Evolutionary conservation across 108 stramenopile species (phyloP).

Genomic region (Nitzschia sp.): DNA sequence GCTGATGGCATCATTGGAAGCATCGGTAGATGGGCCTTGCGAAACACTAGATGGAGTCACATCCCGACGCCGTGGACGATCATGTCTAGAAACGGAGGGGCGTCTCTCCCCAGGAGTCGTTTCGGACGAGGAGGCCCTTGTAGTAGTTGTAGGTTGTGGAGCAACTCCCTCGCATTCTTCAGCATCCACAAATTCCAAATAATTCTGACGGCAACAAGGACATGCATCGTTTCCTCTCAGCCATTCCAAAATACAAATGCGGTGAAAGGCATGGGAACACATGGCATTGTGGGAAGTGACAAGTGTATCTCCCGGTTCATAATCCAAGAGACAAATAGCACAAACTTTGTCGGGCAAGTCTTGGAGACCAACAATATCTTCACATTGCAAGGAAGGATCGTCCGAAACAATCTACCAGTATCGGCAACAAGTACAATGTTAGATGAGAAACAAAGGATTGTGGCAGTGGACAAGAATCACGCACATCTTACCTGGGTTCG

Average conservation of each 20-base stretch:
- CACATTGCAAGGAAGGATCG: too few species aligned
- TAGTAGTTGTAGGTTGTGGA: neutral
- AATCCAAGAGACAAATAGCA: conserved; percentile 40
- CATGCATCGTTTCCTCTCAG: conserved; percentile 34
- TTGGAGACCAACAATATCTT: neutral
- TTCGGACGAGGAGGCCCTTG: too few species aligned
- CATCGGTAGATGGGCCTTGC: too few species aligned
- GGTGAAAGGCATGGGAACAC: conserved; percentile 44
- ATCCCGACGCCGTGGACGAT: too few species aligned
- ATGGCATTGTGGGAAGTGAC: conserved; percentile 36
- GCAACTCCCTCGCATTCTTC: neutral
- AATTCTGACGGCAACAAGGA: conserved; percentile 39
- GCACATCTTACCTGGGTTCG: neutral
- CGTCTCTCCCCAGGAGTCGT: too few species aligned
- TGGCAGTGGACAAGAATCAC: too few species aligned
- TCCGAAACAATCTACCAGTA: too few species aligned
- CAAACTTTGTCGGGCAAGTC: conserved; percentile 7
- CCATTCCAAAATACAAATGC: conserved; percentile 36
- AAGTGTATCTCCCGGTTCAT: conserved; percentile 30
- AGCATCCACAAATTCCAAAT: conserved; percentile 26
- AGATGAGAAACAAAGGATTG: too few species aligned
- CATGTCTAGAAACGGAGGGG: too few species aligned
- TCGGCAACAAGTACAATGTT: too few species aligned
- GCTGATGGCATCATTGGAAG: too few species aligned
- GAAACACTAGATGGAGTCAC: too few species aligned